Evolutionary conservation across 2,329 filamentous ascomycete species (phyloP), one percentile per base, ranked within the genome.

Genomic region (Ilyonectria sp.): DNA sequence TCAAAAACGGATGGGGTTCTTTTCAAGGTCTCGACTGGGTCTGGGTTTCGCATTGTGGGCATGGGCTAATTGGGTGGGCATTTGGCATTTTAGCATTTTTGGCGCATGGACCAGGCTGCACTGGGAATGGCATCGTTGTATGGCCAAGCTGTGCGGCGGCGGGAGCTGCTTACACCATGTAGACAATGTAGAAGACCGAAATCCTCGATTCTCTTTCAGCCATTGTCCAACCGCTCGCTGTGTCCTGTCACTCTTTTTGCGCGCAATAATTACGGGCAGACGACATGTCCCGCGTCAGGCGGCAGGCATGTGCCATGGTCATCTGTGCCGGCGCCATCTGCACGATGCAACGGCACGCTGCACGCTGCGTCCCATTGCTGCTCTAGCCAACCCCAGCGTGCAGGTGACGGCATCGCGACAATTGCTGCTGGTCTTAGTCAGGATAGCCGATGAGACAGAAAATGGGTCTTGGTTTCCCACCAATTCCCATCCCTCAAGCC

Each of bases 271-370:
- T 29, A 11, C 19, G 47, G 50, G n/a, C 4, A n/a, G 17, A 21
- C 31, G 23, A 52, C 49, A 60, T 65, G 57, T 56, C 43, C 40
- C 50, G 63, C 57, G 63, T 60, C 50, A 60, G 56, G 44, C 56
- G 56, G 63, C 44, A 55, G 63, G 43, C 63, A 60, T 52, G 57
- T 60, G 63, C 43, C 44, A 63, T 52, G 47, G 37, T 58, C 60
- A 63, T 58, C 52, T 52, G 55, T 54, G 47, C 47, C 8, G 19
- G 52, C 52, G 52, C n/a, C 33, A 21, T 29, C 21, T 43, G 61
- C 46, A 59, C 44, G 46, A 56, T 59, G 61, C 61, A 64, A 59
- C 55, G 54, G 60, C 54, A 58, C 44, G 52, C 53, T 63, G 60
- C 60, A 53, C 47, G 26, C 31, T 33, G 31, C 8, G 8, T 11